phyloP scores from a whole-genome alignment of 192 early-diverging fungal genomes.

The Endogone sp. region DNA sequence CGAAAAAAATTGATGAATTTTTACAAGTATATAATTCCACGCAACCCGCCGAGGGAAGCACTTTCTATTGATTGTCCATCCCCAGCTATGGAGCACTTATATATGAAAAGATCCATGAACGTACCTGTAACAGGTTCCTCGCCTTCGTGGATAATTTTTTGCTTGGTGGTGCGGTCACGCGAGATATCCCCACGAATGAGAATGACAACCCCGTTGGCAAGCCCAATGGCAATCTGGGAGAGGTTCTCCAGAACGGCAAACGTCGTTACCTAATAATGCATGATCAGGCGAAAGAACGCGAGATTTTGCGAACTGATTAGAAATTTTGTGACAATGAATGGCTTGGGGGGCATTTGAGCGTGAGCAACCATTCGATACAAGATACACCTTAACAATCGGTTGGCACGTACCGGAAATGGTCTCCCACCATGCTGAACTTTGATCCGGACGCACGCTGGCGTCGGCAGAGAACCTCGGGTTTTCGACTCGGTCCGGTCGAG shows the following conservation, averaged over 20 bases:
- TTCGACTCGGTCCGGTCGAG: constrained; percentile 52
- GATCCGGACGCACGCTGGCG: constrained; percentile 57
- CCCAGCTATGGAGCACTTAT: too few relatives aligned
- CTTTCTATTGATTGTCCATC: too few relatives aligned
- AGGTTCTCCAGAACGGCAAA: constrained; percentile 73
- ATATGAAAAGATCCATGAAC: too few relatives aligned
- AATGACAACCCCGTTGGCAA: constrained; percentile 89
- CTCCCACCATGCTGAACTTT: constrained; percentile 63
- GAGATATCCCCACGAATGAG: constrained; percentile 79
- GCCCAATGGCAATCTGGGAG: constrained; percentile 86
- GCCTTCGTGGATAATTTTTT: constrained; percentile 79
- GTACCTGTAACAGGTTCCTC: constrained; percentile 85
- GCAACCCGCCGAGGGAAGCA: too few relatives aligned
- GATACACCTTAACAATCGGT: too few relatives aligned
- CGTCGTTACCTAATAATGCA: constrained; percentile 44
- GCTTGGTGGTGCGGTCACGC: constrained; percentile 71
- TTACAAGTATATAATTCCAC: too few relatives aligned
- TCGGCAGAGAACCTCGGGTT: constrained; percentile 28
- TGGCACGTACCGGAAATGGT: constrained; percentile 54
- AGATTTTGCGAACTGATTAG: background rate
- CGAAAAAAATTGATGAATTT: too few relatives aligned
- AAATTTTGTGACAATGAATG: too few relatives aligned
- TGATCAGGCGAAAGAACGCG: background rate
- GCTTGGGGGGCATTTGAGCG: too few relatives aligned
- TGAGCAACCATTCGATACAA: background rate